Evolutionary conservation across 2,329 filamentous ascomycete species (phyloP).

Genomic region (Xylaria sp.): DNA sequence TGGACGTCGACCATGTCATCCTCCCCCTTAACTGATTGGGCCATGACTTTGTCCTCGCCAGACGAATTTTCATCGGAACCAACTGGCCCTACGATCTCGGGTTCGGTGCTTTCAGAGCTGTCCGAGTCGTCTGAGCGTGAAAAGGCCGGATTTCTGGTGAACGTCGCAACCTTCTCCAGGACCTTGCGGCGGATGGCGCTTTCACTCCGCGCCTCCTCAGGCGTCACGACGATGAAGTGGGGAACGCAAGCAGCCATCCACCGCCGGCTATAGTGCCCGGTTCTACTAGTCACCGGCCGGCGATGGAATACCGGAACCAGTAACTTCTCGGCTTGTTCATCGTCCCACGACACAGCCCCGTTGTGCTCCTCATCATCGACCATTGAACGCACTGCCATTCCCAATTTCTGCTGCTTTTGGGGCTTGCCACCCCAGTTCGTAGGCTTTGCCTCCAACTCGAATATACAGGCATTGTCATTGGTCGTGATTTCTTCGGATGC

Average conservation of each 20-base stretch:
- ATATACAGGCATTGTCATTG: conserved; percentile 69
- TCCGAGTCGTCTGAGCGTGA: conserved; percentile 51
- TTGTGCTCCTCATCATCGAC: conserved; percentile 46
- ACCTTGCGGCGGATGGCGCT: conserved; percentile 80
- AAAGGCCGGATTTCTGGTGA: conserved; percentile 72
- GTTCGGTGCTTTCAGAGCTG: conserved; percentile 60
- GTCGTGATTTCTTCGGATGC: conserved; percentile 72
- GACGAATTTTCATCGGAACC: conserved; percentile 66
- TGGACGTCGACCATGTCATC: conserved; percentile 90
- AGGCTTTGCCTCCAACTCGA: conserved; percentile 77
- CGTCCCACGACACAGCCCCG: conserved; percentile 51
- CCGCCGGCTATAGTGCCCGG: conserved; percentile 40
- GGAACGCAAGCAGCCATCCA: conserved; percentile 43
- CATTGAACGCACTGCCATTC: conserved; percentile 47
- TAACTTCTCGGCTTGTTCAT: conserved; percentile 65
- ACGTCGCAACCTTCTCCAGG: conserved; percentile 71
- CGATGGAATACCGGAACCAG: conserved; percentile 74
- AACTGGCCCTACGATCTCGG: conserved; percentile 69
- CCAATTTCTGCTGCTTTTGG: conserved; percentile 45
- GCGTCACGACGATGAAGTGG: conserved; percentile 75
- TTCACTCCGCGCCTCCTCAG: conserved; percentile 68
- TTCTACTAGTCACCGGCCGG: conserved; percentile 39
- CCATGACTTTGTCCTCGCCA: conserved; percentile 70
- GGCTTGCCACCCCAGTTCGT: conserved; percentile 70
- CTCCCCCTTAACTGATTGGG: conserved; percentile 82